Conservation (phyloP, 2,329 filamentous ascomycete species). For the Fusarium poae region DNA sequence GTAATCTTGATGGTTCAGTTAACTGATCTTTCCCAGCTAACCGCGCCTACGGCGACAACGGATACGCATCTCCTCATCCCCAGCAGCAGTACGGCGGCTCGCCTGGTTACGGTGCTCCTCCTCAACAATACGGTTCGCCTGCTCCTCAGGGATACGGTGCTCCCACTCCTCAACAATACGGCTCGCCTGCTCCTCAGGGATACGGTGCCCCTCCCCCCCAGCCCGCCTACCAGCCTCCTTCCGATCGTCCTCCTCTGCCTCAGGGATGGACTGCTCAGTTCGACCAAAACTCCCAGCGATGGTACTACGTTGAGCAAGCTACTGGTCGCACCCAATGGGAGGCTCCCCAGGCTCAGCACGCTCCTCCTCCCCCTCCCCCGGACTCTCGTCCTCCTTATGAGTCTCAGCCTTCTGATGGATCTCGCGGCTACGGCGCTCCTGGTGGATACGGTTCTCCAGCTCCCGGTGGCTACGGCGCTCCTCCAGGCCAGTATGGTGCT, state of each 20-base stretch:
- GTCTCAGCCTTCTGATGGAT: slow-evolving; percentile 42
- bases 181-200: slow-evolving; percentile 45
- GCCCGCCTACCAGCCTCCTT: slow-evolving; percentile 53
- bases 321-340: slow-evolving; percentile 76
- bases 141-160: slow-evolving; percentile 12
- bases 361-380: slow-evolving; percentile 43
- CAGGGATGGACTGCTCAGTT: slow-evolving; percentile 73
- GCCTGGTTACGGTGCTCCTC: slow-evolving; percentile 55
- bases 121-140: slow-evolving; percentile 38
- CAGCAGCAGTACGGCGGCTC: slow-evolving; percentile 35
- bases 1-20: neutral
- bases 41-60: slow-evolving; percentile 48
- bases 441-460: slow-evolving; percentile 41
- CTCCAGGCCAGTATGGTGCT: neutral
- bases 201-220: slow-evolving; percentile 47
- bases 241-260: slow-evolving; percentile 64
- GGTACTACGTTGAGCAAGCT: slow-evolving; percentile 73
- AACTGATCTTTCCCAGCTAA: slow-evolving; percentile 33
- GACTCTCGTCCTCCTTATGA: slow-evolving; percentile 44
- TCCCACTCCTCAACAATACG: slow-evolving; percentile 25
- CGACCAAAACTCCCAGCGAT: slow-evolving; percentile 71
- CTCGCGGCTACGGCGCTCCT: slow-evolving; percentile 44
- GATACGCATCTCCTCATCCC: slow-evolving; percentile 55
- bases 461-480: slow-evolving; percentile 35
- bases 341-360: slow-evolving; percentile 58